Base-by-base conservation (phyloP, 2,329 filamentous ascomycete species). In the Xylariaceae sp. region DNA sequence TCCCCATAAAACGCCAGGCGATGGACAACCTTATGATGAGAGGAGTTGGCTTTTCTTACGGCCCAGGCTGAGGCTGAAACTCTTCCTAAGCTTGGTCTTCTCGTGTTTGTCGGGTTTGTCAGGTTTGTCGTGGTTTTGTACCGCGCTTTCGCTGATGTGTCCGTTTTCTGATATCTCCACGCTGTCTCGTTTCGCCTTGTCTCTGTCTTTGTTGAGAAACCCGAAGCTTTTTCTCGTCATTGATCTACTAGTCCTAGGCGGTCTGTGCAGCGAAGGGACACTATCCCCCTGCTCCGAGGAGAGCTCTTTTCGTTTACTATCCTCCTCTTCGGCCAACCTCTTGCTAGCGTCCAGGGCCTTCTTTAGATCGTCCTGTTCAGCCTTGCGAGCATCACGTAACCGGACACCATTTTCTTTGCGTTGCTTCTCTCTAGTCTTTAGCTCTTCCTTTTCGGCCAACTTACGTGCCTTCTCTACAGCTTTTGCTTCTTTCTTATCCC, bases 141-240 rank as follows among this genome's bases (percentile, higher is more conserved):
- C 74, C 32, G 59, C 55, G 44, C 54, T 69, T 65, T 75, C 70
- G 43, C 67, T 65, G 49, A 71, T 70, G 51, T 71, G 68, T 44
- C 62, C 63, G 32, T 68, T 64, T 26, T 70, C 66, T 5, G 63
- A 58, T 19, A 68, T 68, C 23, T 76, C 71, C 43, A 66, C 63
- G 49, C 73, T 73, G 53, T 72, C 73, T 44, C 67, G 63, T 65
- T 70, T 73, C 7, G 67, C 62, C 62, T 76, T 80, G 59, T 83
- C 80, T 59, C 83, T 85, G 65, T 83, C 80, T 59, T 83, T 85
- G 65, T 80, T 78, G 40, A 88, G 75, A 67, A 90, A 89, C 29
- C 82, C 83, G 67, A 90, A 87, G 63, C 89, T 89, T 73, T 89
- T 91, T 60, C 88, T 85, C 47, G 89, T 84, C 77, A 96, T 82